Evolutionary conservation across 495 filamentous ascomycete species (phyloP).

Genomic region (Entonaema liquescens): DNA sequence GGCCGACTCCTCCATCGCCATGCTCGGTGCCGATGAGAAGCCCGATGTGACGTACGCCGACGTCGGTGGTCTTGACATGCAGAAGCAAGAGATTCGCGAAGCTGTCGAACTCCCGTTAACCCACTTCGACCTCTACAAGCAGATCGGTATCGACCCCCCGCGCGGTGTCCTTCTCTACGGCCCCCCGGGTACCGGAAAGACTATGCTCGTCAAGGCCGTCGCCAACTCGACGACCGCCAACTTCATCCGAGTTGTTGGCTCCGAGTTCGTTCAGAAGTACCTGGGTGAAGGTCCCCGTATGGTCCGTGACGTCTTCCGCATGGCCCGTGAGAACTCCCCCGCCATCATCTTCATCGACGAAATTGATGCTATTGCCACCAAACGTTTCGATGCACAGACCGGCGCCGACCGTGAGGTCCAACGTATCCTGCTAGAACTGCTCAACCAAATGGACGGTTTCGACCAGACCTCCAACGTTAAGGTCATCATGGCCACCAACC

Average conservation of each 20-base stretch:
- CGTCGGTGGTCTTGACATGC: slow-evolving; percentile 98
- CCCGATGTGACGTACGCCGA: slow-evolving; percentile 98
- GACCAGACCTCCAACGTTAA: slow-evolving; percentile 99
- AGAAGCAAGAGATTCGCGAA: slow-evolving; percentile 99
- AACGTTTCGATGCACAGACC: slow-evolving; percentile 98
- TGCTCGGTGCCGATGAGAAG: slow-evolving; percentile 96
- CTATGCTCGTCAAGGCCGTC: slow-evolving; percentile 98
- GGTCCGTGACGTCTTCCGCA: slow-evolving; percentile 98
- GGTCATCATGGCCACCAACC: slow-evolving; percentile 99
- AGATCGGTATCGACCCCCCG: slow-evolving; percentile 97
- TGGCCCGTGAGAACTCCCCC: slow-evolving; percentile 97
- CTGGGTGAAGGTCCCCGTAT: slow-evolving; percentile 97
- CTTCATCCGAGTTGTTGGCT: slow-evolving; percentile 98
- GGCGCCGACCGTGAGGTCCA: slow-evolving; percentile 98
- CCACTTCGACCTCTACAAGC: slow-evolving; percentile 97
- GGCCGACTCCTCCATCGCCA: slow-evolving; percentile 97
- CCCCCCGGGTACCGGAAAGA: slow-evolving; percentile 97
- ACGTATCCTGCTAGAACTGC: slow-evolving; percentile 93
- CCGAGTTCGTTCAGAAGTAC: slow-evolving; percentile 99
- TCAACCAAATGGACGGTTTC: slow-evolving; percentile 99
- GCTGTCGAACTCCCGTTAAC: slow-evolving; percentile 96
- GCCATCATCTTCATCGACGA: slow-evolving; percentile 99
- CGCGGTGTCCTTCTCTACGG: slow-evolving; percentile 96
- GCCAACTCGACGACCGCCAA: slow-evolving; percentile 97
- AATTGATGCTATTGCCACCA: slow-evolving; percentile 98